Evolutionary conservation across 23 red algal genomes (phyloP).

Genomic region (Gracilaria gracilis): DNA sequence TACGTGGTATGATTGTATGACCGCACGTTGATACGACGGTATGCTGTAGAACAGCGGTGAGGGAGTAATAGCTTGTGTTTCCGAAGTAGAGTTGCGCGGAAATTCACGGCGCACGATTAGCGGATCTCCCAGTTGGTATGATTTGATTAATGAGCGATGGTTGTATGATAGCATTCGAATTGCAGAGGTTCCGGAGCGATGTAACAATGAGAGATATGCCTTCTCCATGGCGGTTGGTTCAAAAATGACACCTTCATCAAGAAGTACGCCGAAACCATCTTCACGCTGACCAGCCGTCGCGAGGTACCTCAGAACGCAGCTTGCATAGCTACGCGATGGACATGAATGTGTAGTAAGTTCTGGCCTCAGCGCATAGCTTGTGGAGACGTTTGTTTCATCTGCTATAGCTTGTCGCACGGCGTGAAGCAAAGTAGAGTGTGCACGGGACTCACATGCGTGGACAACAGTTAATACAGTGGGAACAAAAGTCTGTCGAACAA

Average conservation of each 20-base stretch:
- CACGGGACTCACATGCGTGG: constrained; percentile 25
- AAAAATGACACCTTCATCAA: constrained; percentile 36
- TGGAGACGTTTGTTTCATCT: neutral
- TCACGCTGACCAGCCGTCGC: constrained; percentile 8
- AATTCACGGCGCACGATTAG: constrained; percentile 20
- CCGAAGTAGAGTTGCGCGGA: neutral
- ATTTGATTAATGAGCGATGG: constrained; percentile 6
- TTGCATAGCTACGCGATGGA: neutral
- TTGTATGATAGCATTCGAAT: constrained; percentile 44
- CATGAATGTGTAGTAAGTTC: constrained; percentile 35
- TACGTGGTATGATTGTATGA: neutral
- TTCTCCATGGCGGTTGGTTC: constrained; percentile 60
- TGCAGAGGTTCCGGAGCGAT: constrained; percentile 4
- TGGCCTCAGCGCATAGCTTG: constrained; percentile 21
- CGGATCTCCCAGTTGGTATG: constrained; percentile 23
- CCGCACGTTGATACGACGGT: neutral
- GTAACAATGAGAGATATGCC: constrained; percentile 20
- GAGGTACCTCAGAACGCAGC: constrained; percentile 28
- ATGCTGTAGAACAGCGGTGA: constrained; percentile 14
- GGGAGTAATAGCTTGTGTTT: constrained; percentile 3
- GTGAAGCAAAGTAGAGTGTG: constrained; percentile 12
- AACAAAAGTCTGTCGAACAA: constrained; percentile 53
- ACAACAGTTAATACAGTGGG: constrained; percentile 45
- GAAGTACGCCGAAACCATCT: constrained; percentile 3
- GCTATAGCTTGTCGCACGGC: constrained; percentile 35